phyloP scores from a whole-genome alignment of 129 eudicot species.

The Helianthus tuberosus region DNA sequence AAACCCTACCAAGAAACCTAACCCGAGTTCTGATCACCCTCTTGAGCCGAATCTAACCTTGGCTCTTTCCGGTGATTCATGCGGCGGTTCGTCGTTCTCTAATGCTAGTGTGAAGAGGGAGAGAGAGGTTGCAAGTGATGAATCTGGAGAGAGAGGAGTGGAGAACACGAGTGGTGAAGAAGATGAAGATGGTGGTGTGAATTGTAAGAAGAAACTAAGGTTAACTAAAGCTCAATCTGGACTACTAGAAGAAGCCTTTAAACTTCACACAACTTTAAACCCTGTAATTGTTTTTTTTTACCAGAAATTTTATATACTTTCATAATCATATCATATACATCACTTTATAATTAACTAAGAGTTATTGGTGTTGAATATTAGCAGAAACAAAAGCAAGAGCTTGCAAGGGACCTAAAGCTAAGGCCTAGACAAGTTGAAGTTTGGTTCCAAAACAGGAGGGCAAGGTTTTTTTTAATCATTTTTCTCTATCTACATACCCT shows the following conservation, averaged over 20 bases:
- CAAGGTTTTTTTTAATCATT: conserved; percentile 50
- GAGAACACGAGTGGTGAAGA: conserved; percentile 17
- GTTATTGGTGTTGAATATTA: conserved; percentile 25
- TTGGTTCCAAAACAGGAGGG: conserved; percentile 96
- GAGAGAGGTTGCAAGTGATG: conserved; percentile 65
- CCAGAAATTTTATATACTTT: neutral
- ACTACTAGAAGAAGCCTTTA: conserved; percentile 88
- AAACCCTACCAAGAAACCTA: conserved; percentile 24
- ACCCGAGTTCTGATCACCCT: neutral
- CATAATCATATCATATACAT: neutral
- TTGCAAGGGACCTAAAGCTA: conserved; percentile 67
- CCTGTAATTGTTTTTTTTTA: conserved; percentile 52
- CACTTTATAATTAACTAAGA: conserved; percentile 12
- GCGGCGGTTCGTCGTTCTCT: conserved; percentile 64
- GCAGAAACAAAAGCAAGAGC: conserved; percentile 89
- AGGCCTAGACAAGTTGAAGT: conserved; percentile 97
- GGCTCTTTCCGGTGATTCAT: conserved; percentile 53
- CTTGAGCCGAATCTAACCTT: conserved; percentile 73
- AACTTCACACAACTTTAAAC: conserved; percentile 74
- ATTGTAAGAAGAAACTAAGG: conserved; percentile 82
- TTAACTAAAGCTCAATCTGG: conserved; percentile 93
- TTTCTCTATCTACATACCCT: neutral
- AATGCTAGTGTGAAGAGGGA: conserved; percentile 76
- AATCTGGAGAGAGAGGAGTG: conserved; percentile 37
- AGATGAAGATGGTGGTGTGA: conserved; percentile 55